Conservation (phyloP, 305 asterid genomes). For the Fraxinus angustifolia region DNA sequence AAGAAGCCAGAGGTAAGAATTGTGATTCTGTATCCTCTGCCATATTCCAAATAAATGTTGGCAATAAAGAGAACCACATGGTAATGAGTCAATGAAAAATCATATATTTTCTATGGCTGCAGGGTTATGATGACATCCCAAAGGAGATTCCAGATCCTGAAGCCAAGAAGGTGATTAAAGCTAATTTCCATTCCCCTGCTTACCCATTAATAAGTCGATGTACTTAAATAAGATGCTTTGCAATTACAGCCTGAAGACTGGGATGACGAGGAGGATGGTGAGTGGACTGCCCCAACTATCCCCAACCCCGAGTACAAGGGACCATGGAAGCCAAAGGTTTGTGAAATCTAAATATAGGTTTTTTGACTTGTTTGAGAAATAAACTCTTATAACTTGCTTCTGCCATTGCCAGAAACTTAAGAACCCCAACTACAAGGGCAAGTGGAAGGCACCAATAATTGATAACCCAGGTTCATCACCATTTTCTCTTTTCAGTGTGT, state of each 20-base stretch:
- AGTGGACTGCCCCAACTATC: constrained; percentile 92
- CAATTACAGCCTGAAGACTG: constrained; percentile 90
- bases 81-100: background rate
- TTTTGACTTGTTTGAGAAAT: background rate
- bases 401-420: constrained; percentile 65
- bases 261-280: constrained; percentile 99
- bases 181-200: background rate
- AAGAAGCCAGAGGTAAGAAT: constrained; percentile 61
- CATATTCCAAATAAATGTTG: background rate
- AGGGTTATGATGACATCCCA: constrained; percentile 96
- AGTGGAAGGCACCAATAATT: constrained; percentile 96
- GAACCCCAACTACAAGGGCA: constrained; percentile 94
- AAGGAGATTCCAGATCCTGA: constrained; percentile 85
- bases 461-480: constrained; percentile 81
- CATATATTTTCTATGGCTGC: constrained; percentile 3
- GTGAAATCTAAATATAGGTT: constrained; percentile 15
- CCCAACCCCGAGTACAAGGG: constrained; percentile 99
- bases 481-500: constrained; percentile 12
- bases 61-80: background rate
- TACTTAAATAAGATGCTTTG: background rate
- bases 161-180: constrained; percentile 71
- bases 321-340: constrained; percentile 87
- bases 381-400: constrained; percentile 6
- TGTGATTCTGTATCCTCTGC: background rate
- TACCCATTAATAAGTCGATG: constrained; percentile 1